phyloP scores from a whole-genome alignment of 495 filamentous ascomycete genomes.

The Chaetomium fimeti region DNA sequence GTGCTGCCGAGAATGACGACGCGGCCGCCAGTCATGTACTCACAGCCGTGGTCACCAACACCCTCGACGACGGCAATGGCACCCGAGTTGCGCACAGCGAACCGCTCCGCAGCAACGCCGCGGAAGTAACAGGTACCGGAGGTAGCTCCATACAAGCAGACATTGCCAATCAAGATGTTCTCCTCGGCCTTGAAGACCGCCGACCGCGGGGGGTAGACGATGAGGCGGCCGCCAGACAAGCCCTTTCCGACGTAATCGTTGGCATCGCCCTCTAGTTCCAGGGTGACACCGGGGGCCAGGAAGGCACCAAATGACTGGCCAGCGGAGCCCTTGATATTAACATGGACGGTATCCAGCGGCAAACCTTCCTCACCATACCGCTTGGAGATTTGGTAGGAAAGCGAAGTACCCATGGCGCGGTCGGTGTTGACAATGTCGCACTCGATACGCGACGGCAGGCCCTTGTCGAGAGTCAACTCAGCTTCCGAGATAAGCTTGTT shows the following conservation, averaged over 20 bases:
- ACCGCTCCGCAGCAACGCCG: conserved; percentile 94
- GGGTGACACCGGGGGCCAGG: conserved; percentile 89
- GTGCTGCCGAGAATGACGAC: conserved; percentile 85
- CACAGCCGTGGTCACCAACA: conserved; percentile 95
- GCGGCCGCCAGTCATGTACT: conserved; percentile 99
- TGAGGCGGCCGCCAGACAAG: conserved; percentile 90
- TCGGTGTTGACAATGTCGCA: conserved; percentile 99
- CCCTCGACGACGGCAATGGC: conserved; percentile 96
- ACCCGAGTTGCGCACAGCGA: conserved; percentile 97
- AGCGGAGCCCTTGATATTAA: conserved; percentile 97
- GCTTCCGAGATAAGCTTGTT: conserved; percentile 99
- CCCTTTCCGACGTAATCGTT: conserved; percentile 99
- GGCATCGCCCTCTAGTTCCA: conserved; percentile 95
- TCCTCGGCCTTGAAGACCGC: conserved; percentile 97
- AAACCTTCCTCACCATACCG: conserved; percentile 87
- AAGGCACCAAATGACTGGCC: conserved; percentile 97
- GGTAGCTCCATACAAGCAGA: conserved; percentile 96
- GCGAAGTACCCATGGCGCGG: conserved; percentile 86
- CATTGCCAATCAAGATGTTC: conserved; percentile 94
- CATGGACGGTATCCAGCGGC: conserved; percentile 92
- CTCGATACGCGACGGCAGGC: conserved; percentile 90
- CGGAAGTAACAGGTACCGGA: conserved; percentile 96
- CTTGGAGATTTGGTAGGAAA: conserved; percentile 96
- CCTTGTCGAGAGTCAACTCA: conserved; percentile 94
- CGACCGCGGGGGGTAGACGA: conserved; percentile 91